Percentiles rank a stretch among this genome's conserved stretches.
These are phyloP conservation scores for Colletotrichum sp. DNA, from an alignment of 2,329 filamentous ascomycete species.

Conservation along the genomic window DNA sequence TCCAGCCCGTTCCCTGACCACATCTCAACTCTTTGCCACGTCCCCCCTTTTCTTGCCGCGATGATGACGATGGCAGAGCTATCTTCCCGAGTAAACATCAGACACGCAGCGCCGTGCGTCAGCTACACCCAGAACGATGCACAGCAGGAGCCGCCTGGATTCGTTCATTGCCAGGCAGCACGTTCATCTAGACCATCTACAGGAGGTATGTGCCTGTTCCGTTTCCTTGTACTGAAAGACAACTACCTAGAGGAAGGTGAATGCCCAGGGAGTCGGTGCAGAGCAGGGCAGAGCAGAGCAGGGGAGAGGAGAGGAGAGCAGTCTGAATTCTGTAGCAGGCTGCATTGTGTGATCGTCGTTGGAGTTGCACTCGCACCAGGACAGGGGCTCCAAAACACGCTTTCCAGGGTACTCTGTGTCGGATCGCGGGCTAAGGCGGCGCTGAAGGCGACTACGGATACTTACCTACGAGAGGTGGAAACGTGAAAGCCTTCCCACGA, in stretches of 20 bases:
- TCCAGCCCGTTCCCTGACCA: background rate
- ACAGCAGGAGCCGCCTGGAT: background rate
- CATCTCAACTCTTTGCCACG: background rate
- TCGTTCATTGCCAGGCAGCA: background rate
- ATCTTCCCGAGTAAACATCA: background rate
- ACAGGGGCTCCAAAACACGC: background rate
- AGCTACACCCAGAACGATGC: background rate
- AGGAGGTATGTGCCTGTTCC: background rate
- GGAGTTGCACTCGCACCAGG: background rate
- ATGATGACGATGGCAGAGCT: background rate
- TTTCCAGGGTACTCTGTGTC: background rate
- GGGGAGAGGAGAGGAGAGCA: too few species aligned
- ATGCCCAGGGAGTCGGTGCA: background rate
- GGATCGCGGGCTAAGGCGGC: background rate
- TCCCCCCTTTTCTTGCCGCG: background rate
- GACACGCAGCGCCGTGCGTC: background rate
- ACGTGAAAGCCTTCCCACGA: background rate
- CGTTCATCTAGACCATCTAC: background rate
- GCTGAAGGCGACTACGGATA: background rate
- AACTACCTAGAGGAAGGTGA: background rate
- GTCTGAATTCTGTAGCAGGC: slow-evolving; percentile 19
- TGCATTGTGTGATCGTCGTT: slow-evolving; percentile 17
- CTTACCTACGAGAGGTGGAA: background rate
- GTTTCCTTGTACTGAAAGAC: background rate
- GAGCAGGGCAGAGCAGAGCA: too few species aligned